Base-by-base conservation (phyloP, 148 eudicot species). In the Heliosperma pusillum region DNA sequence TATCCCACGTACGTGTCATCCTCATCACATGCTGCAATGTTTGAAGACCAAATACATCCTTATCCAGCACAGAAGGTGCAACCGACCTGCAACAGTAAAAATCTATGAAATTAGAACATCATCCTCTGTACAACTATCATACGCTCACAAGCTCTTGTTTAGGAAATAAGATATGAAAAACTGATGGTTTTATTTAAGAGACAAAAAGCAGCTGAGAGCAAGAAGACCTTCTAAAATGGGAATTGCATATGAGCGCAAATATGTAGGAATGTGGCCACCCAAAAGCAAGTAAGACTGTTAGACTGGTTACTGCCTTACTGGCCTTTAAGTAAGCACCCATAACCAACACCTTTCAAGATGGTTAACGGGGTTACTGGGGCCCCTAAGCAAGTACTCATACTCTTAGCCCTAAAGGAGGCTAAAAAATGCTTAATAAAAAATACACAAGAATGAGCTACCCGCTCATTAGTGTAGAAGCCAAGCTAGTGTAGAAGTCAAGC, bases 1-100 rank as follows among this genome's bases (percentile, higher is more conserved):
- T 86, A 83, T 95, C 99, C 99, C 99, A 95, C 20, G 99, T 92
- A 58, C 99, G 89, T 20, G 90, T 86, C 97, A 95, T 90, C 84
- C 83, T 92, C 99, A 95, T 95, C 69, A 92, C 79, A 55, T 92
- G 91, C 75, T 84, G 96, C 74, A 95, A 81, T 2, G 93, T 90
- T 76, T 92, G 96, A 75, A 90, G 77, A 70, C 88, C 88, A 79
- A 95, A 95, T 44, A 92, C 76, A 85, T 95, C 99, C 71, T 85
- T 78, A 70, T 92, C 96, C 80, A 95, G 79, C 73, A 92, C 84
- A 65, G 92, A 89, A 17, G 94, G 94, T 47, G 94, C 92, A 66
- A 92, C 81, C 17, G 96, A 86, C 87, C 99, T 95, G 84, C 87
- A 84, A 19, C 75, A 52, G 52, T 59, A 76, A 80, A 36, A 42